Conservation (phyloP, 257 asterid species). For the Solanum sejunctum region DNA sequence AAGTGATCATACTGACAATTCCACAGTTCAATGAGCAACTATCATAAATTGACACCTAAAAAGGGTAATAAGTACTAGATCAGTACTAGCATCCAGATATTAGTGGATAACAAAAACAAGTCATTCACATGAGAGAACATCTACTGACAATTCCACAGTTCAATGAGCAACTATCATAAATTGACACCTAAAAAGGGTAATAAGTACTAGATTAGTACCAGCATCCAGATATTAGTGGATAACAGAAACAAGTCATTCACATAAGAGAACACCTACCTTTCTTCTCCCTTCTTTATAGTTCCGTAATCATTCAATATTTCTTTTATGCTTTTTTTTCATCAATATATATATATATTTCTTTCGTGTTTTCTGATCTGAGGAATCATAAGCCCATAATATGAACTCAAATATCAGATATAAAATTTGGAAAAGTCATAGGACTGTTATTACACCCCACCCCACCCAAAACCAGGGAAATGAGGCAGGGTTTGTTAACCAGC, state of each 20-base stretch:
- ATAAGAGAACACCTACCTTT: background rate
- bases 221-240: background rate
- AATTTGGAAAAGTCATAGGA: background rate
- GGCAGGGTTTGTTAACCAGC: background rate
- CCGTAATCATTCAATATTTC: background rate
- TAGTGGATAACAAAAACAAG: background rate
- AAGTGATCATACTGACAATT: background rate
- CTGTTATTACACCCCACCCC: background rate
- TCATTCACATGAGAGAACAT: background rate
- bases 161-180: background rate
- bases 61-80: background rate
- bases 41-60: background rate
- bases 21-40: background rate
- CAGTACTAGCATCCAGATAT: background rate
- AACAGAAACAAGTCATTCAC: background rate
- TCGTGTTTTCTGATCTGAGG: background rate
- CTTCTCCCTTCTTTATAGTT: background rate
- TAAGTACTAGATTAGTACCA: background rate
- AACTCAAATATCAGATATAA: background rate
- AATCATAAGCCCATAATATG: background rate
- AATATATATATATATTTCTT: background rate
- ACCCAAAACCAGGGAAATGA: background rate
- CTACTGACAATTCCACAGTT: too few species aligned
- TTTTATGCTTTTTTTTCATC: background rate
- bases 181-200: background rate